Base-by-base conservation (phyloP, 2,329 filamentous ascomycete species). In the Alternaria rosae region DNA sequence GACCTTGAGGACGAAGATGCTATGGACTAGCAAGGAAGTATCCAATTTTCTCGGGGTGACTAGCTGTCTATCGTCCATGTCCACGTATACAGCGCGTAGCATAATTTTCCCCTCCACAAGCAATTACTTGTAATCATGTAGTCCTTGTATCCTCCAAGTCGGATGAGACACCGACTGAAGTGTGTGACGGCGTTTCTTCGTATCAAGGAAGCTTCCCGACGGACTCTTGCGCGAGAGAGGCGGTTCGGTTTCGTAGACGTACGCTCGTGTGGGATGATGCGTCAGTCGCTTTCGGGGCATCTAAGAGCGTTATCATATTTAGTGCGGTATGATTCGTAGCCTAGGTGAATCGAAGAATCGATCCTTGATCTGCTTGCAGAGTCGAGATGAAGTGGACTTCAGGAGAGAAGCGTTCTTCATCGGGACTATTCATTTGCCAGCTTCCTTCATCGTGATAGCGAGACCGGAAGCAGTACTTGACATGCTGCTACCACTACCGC, bases 401-500 rank as follows among this genome's bases (percentile, higher is more conserved):
- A 1, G 4, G 35, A 38, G 2, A 38, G 35, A 10, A 11, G 35
- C 15, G 28, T 8, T 13, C 11, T 8, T 5, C 4, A 13, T n/a
- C n/a, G n/a, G 17, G 4, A 2, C 23, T 4, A 6, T 23, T 69
- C 56, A 70, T 30, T 65, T 59, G 17, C 62, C 64, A 11, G 38
- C 35, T 26, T 69, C 59, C 30, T 65, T 66, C 3, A 62, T 60
- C 30, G 67, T 61, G 4, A 64, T 52, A 45, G 66, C 64, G 21
- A 67, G 50, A 26, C 65, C 62, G 23, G 57, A 63, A 4, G 43
- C 28, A 23, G 61, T 57, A 42, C 70, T 74, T 3, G 69, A 68
- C 10, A 65, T 64, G 47, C 69, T 73, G 42, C 68, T 75, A 21
- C 61, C 69, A 63, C 74, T 71, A 3, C 61, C 58, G 35, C 76